These are phyloP conservation scores for Colletotrichum australisinense DNA, from an alignment of 2,329 filamentous ascomycete genomes.

Conservation along the genomic window DNA sequence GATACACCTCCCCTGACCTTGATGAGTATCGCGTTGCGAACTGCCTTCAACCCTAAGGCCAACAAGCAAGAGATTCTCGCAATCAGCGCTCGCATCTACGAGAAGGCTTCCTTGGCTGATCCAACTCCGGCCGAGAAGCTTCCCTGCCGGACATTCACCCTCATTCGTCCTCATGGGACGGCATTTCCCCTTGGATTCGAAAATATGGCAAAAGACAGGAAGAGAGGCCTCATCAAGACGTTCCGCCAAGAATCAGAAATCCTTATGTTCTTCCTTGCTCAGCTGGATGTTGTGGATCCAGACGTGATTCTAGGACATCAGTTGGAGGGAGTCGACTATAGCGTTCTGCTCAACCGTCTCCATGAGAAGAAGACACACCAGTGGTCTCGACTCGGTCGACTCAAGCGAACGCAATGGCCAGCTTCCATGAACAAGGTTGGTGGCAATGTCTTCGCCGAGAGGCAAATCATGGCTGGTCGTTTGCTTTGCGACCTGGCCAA, in stretches of 20 bases:
- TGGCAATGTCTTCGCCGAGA: constrained; percentile 92
- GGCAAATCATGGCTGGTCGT: constrained; percentile 88
- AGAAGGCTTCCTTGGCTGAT: constrained; percentile 87
- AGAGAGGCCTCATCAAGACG: constrained; percentile 81
- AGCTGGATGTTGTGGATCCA: constrained; percentile 88
- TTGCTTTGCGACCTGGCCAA: constrained; percentile 95
- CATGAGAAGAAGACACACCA: constrained; percentile 91
- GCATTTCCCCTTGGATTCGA: constrained; percentile 91
- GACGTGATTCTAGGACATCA: constrained; percentile 95
- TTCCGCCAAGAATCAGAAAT: constrained; percentile 88
- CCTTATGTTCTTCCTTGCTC: constrained; percentile 87
- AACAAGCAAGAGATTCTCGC: constrained; percentile 97
- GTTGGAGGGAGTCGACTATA: constrained; percentile 97
- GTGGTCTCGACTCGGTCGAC: constrained; percentile 92
- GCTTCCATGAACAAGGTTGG: constrained; percentile 86
- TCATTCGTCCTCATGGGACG: constrained; percentile 80
- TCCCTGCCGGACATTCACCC: constrained; percentile 89
- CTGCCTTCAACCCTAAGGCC: constrained; percentile 86
- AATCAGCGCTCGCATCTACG: constrained; percentile 92
- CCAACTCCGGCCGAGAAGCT: constrained; percentile 90
- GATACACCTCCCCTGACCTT: constrained; percentile 89
- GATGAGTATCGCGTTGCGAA: constrained; percentile 95
- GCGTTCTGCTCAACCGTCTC: constrained; percentile 86
- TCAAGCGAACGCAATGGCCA: constrained; percentile 89
- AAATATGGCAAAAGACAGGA: constrained; percentile 75